Base-by-base conservation (phyloP, 345 rosid species). In the Syzygium aqueum region DNA sequence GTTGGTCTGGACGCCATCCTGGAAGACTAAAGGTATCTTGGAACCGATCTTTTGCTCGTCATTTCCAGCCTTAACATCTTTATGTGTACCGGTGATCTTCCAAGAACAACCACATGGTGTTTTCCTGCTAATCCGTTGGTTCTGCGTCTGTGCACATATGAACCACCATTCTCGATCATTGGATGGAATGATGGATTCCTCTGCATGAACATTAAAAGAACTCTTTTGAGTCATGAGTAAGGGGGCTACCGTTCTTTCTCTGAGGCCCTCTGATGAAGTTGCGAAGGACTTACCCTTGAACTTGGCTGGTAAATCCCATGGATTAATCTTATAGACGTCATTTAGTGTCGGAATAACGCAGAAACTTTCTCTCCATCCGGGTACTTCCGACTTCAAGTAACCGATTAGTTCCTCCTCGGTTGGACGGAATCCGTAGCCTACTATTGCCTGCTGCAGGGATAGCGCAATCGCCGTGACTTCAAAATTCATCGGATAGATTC, bases 351-450 rank as follows among this genome's bases (percentile, higher is more conserved):
- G 88, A 43, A 86, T 78, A 33, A 53, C 50, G 85, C 85, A 78
- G 77, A 21, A 43, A 33, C 37, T 11, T 1, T 80, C 88, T 12
- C 51, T 49, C 14, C 7, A 33, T 27, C 88, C 85, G 9, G 50
- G 77, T 23, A 25, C 59, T 82, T 82, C 61, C 54, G 53, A 25
- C 73, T n/a, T 53, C 88, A 86, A 28, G 88, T 86, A 86, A 65
- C 80, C 13, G 77, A 86, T 59, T 8, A 53, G 30, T 17, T 86
- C 88, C 28, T 86, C 77, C 52, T 80, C 88, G 6, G 88, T 78
- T 16, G 88, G 88, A 57, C 84, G 85, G 77, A 86, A 86, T 54
- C 88, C 49, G 13, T 13, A 86, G 17, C 88, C 88, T 22, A 27
- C n/a, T 9, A 65, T 65, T 2, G 5, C 3, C 82, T 19, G 25